A percentile compares a stretch with the other conserved stretches of the same genome.
phyloP scores from a whole-genome alignment of 495 filamentous ascomycete genomes.

The Penicillium herquei region DNA sequence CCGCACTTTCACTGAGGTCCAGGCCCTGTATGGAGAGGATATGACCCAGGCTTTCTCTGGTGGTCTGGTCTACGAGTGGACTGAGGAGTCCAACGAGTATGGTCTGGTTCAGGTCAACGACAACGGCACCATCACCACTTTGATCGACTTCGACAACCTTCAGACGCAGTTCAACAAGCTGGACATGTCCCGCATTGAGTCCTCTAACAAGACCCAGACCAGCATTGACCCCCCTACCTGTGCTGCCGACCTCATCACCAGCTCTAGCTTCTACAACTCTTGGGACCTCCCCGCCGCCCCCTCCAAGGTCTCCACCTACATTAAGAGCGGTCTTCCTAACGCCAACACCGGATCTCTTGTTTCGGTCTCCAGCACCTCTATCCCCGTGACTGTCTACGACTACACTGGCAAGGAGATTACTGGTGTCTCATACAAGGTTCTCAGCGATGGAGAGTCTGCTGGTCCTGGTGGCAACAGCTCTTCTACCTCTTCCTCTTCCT shows the following conservation, averaged over 20 bases:
- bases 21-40: slow-evolving; percentile 71
- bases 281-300: slow-evolving; percentile 69
- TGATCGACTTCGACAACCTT: slow-evolving; percentile 74
- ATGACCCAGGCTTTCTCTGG: slow-evolving; percentile 82
- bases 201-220: slow-evolving; percentile 53
- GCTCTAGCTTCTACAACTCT: slow-evolving; percentile 62
- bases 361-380: slow-evolving; percentile 49
- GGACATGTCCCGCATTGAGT: slow-evolving; percentile 62
- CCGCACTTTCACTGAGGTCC: slow-evolving; percentile 80
- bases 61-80: slow-evolving; percentile 87
- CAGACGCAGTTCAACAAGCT: slow-evolving; percentile 70
- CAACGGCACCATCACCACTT: slow-evolving; percentile 62
- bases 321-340: slow-evolving; percentile 51
- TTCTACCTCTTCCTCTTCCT: slow-evolving; percentile 23
- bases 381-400: slow-evolving; percentile 54
- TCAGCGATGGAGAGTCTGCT: slow-evolving; percentile 53
- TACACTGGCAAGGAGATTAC: slow-evolving; percentile 52
- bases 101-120: slow-evolving; percentile 71
- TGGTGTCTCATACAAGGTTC: slow-evolving; percentile 51
- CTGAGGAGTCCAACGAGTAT: slow-evolving; percentile 75
- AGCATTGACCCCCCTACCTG: slow-evolving; percentile 48
- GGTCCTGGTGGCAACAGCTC: slow-evolving; percentile 43
- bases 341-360: slow-evolving; percentile 58
- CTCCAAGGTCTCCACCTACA: slow-evolving; percentile 49
- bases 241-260: slow-evolving; percentile 52